Base-by-base conservation (phyloP, 768 basidiomycete species). In the Steccherinum ochraceum region DNA sequence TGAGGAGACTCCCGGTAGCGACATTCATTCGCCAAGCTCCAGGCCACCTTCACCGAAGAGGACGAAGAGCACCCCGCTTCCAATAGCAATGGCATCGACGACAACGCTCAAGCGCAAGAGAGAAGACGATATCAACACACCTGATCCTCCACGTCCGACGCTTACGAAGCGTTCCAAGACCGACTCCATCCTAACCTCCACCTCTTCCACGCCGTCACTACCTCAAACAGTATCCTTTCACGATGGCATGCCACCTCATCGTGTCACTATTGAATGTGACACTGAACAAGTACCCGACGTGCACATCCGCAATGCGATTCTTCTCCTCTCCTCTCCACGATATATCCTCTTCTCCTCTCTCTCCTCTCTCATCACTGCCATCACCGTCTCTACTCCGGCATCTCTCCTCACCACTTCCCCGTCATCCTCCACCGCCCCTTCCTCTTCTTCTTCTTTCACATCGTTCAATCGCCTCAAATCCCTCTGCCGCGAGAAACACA, bases 281-380 rank as follows among this genome's bases (percentile, higher is more conserved):
- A 57, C 70, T 27, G 80, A 83, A 63, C 73, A 71, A 0, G 71
- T 72, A 0, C 67, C 69, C 1, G 81, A 83, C 62, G 73, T 83
- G n/a, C 77, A 81, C 56, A 67, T 83, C 24, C 76, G 81, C 19
- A 83, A 83, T 45, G 72, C 79, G 11, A 75, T 79, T 62, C 68
- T 82, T 42, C 72, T 83, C 12, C 78, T 78, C 56, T 74, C 72
- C 4, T 76, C 78, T 58, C 78, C 77, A 1, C 52, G 64, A 5
- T 67, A 64, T 41, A 66, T 82, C 18, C 76, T 77, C 57, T 83
- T 82, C 60, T 73, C 72, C 40, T 76, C 77, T 30, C 73, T 82
- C 52, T 68, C 69, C 25, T 73, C 79, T 7, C 66, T 80, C 45
- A 71, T 76, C 78, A 76, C 73, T 73, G 30, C 68, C 41, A 7